Evolutionary conservation across 176 grass and related monocot genomes (phyloP).

Genomic region (Alopecurus myosuroides): DNA sequence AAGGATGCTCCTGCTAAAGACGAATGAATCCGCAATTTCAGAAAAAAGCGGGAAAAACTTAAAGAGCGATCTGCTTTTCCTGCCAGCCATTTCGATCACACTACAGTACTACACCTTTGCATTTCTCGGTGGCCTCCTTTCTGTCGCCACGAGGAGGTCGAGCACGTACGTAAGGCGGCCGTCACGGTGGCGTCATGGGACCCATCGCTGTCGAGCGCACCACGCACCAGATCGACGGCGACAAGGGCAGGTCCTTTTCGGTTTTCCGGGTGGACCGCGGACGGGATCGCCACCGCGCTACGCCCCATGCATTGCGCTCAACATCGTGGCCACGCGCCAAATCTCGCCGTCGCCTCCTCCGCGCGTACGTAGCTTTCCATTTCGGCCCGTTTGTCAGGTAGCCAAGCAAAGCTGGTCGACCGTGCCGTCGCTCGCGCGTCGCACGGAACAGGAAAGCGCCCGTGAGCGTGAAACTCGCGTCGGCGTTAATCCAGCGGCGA

Average conservation of each 20-base stretch:
- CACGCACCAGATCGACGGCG: not conserved
- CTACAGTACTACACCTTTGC: no score
- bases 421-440: not conserved
- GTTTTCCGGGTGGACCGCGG: no score
- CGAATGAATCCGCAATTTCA: not conserved
- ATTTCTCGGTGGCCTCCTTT: not conserved
- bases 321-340: not conserved
- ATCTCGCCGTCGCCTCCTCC: not conserved
- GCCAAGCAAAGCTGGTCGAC: no score
- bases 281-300: not conserved
- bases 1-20: not conserved
- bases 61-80: not conserved
- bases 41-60: not conserved
- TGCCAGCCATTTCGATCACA: not conserved
- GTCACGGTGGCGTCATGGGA: slow-evolving; percentile 23
- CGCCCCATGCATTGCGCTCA: not conserved
- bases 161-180: not conserved
- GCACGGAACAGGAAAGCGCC: not conserved
- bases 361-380: not conserved
- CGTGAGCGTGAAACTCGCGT: not conserved
- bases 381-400: not conserved
- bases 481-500: not conserved
- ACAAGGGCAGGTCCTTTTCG: not conserved
- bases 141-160: not conserved
- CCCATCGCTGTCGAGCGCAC: not conserved